Base-by-base conservation (phyloP, 805 yeast species). In the Candida hungchunana region DNA sequence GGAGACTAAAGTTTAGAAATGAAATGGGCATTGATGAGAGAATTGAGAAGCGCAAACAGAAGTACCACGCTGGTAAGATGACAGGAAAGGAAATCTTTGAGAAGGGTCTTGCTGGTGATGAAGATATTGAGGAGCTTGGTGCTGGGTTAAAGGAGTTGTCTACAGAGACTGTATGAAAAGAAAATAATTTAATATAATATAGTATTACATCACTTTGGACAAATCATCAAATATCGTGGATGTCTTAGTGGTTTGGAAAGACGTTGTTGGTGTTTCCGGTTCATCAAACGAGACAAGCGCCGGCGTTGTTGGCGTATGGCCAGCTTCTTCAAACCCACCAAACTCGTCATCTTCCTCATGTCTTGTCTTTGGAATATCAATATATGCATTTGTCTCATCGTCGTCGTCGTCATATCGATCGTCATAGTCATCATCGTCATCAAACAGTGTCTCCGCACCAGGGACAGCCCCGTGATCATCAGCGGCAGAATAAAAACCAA, bases 1-100 rank as follows among this genome's bases (percentile, higher is more conserved):
- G 98, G 98, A 69, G 95, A 53, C 37, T 39, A 4, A 66, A 61
- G 34, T 89, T 93, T 60, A 70, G 94, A 39, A 63, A 67, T 39
- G 96, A 85, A 51, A 62, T 79, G 73, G 76, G 78, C n/a, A 63
- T 76, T 44, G 90, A 83, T 48, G 71, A 72, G 32, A 66, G 77
- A 46, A 71, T 75, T 37, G 61, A 60, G 23, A 63, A 67, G 34
- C 68, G 85, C 46, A 71, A 72, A 42, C 58, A 63, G 25, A 57
- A 56, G n/a, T 73, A 79, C 53, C 90, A 83, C 54, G 71, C 69
- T 29, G 94, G 93, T 7, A 83, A 79, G 59, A 61, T 88, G 53
- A 80, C 95, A 0, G 98, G 98, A 17, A 73, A 77, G 50, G 90
- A 87, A 61, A 83, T 93, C 42, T 90, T 90, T 55, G 97, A 88